A percentile compares a stretch with the other conserved stretches of the same genome.
Evolutionary conservation across 2,329 filamentous ascomycete genomes (phyloP).

Genomic region (Parastagonospora avenae): DNA sequence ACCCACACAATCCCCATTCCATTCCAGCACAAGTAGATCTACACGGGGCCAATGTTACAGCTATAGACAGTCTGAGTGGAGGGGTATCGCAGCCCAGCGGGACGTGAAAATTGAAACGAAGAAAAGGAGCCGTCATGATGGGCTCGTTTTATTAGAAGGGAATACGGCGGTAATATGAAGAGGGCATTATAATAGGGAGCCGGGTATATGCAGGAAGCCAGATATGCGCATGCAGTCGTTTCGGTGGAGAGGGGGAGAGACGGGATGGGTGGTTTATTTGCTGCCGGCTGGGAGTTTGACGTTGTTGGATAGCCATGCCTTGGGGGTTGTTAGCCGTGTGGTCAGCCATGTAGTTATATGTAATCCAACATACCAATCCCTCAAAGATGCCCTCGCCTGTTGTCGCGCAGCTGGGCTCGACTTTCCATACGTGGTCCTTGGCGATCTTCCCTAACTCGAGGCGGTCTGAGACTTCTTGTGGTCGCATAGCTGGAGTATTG

Average conservation of each 20-base stretch:
- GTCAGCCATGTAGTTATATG: background rate
- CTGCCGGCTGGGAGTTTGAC: conserved; percentile 51
- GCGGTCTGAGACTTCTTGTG: conserved; percentile 56
- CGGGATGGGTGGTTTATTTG: conserved; percentile 32
- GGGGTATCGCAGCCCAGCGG: background rate
- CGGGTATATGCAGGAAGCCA: conserved; percentile 47
- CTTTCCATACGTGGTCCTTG: conserved; percentile 60
- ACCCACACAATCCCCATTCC: no score
- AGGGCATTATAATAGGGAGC: conserved; percentile 32
- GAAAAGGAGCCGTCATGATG: conserved; percentile 7
- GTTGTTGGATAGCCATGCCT: conserved; percentile 58
- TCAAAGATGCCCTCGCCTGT: conserved; percentile 61
- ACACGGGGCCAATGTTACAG: conserved; percentile 4
- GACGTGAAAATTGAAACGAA: conserved; percentile 3
- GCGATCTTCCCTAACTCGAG: conserved; percentile 57
- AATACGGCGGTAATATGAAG: conserved; percentile 16
- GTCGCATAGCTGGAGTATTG: conserved; percentile 51
- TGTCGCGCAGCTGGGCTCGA: conserved; percentile 59
- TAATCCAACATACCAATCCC: conserved; percentile 48
- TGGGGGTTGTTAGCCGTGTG: conserved; percentile 11
- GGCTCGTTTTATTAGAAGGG: conserved; percentile 29
- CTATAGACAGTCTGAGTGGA: conserved; percentile 1
- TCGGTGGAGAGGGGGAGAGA: conserved; percentile 23
- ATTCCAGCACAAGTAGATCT: no score
- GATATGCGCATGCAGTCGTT: conserved; percentile 41